A percentile compares a stretch with the other conserved stretches of the same genome.
Conservation (phyloP, 2,329 filamentous ascomycete genomes). For the Trichoderma brevicompactum region DNA sequence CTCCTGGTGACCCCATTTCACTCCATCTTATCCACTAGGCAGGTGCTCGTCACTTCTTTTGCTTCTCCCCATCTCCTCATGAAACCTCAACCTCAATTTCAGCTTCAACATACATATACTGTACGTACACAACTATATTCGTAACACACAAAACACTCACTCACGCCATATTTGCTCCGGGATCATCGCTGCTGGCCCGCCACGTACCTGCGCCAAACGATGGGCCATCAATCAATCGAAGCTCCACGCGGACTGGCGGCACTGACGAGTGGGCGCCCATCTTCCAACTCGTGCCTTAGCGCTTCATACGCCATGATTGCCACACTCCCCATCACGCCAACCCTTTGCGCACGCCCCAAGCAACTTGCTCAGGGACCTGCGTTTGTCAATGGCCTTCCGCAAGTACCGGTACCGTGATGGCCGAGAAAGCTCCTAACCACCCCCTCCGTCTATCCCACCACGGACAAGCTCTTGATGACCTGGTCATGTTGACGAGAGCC, state of each 20-base stretch:
- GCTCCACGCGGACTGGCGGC: slow-evolving; percentile 26
- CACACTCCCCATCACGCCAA: slow-evolving; percentile 19
- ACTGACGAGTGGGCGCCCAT: neutral
- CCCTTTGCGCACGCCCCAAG: slow-evolving; percentile 22
- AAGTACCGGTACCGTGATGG: slow-evolving; percentile 21
- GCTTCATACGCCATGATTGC: slow-evolving; percentile 3
- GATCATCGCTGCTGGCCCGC: neutral
- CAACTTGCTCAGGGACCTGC: slow-evolving; percentile 13
- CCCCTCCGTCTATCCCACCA: slow-evolving; percentile 9
- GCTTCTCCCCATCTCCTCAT: neutral
- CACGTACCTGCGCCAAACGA: slow-evolving; percentile 22
- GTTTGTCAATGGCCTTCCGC: slow-evolving; percentile 5
- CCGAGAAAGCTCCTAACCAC: slow-evolving; percentile 1
- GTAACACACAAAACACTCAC: neutral
- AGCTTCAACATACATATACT: neutral
- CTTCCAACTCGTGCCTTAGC: too few species aligned
- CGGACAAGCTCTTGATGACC: slow-evolving; percentile 21
- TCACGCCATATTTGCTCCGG: slow-evolving; percentile 13
- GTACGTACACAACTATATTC: too few species aligned
- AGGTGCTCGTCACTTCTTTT: neutral
- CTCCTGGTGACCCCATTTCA: neutral
- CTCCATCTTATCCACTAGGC: neutral
- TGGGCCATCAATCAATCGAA: slow-evolving; percentile 2
- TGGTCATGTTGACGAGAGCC: slow-evolving; percentile 11
- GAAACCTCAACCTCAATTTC: neutral